phyloP scores from a whole-genome alignment of 371 early-diverging fungal genomes.

The Rhizopus arrhizus region DNA sequence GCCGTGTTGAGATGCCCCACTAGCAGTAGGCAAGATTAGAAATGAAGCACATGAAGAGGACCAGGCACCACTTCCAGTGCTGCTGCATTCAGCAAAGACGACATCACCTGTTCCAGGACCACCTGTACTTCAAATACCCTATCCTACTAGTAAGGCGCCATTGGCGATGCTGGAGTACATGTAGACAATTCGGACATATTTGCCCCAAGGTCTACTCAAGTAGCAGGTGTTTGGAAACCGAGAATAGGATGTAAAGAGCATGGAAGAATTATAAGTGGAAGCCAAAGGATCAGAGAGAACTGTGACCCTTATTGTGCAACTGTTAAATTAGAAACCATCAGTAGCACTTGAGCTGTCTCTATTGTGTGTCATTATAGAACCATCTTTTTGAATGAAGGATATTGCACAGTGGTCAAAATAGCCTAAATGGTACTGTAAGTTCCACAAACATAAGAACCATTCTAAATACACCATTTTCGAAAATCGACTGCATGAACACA shows the following conservation, averaged over 20 bases:
- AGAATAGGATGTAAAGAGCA: conserved; percentile 10
- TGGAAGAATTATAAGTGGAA: conserved; percentile 4
- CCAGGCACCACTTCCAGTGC: conserved; percentile 23
- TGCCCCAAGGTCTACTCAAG: conserved; percentile 35
- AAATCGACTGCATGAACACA: too few species aligned
- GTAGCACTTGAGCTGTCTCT: conserved; percentile 11
- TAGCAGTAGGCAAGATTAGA: neutral
- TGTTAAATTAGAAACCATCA: conserved; percentile 20
- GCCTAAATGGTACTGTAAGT: neutral
- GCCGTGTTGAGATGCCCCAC: neutral
- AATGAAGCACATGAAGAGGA: neutral
- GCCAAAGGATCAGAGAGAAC: conserved; percentile 19
- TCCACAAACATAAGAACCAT: too few species aligned
- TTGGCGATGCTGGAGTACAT: conserved; percentile 25
- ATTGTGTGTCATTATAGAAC: conserved; percentile 26
- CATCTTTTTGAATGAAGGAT: conserved; percentile 20
- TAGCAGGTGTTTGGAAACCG: conserved; percentile 7
- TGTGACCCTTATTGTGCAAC: conserved; percentile 11
- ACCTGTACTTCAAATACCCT: conserved; percentile 19
- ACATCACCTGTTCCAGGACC: conserved; percentile 19
- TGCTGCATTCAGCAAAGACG: conserved; percentile 28
- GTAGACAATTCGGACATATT: conserved; percentile 32
- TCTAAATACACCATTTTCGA: too few species aligned
- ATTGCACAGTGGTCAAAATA: conserved; percentile 37
- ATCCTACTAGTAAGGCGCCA: conserved; percentile 24